Base-by-base conservation (phyloP, 148 eudicot genomes). In the Cornus kousa region DNA sequence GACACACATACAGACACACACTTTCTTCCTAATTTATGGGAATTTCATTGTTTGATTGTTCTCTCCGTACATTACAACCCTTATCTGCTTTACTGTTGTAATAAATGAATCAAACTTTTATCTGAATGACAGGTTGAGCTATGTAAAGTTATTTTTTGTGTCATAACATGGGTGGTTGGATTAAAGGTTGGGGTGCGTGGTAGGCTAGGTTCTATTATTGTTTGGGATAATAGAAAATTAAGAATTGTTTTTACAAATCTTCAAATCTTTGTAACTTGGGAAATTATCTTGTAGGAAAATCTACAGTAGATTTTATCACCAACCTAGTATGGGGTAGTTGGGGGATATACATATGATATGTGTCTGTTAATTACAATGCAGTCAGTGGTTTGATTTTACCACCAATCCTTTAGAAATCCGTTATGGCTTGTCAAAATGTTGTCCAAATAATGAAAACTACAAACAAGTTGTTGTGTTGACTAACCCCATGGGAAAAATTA, bases 51-150 rank as follows among this genome's bases (percentile, higher is more conserved):
- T 33, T 43, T 72, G 59, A 48, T 72, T 72, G 74, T 50, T 50
- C 59, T 72, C 60, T 72, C 62, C 28, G 35, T 48, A 72, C 74
- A 43, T 72, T 22, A 72, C 74, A 43, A 46, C 3, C 37, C 74
- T 46, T 9, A 22, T 72, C 9, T 72, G 22, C 16, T 50, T n/a
- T 46, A 72, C 74, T 20, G 35, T 28, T 72, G 62, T 50, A 55
- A 57, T 13, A 57, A 57, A 70, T 16, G 48, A 57, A 74, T 43
- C 8, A 43, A 43, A 6, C 48, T 43, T 43, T 39, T 43, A 43
- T 43, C 48, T 43, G 5, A 35, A 35, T 35, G 37, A 4, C 37
- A 35, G 37, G 37, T 35, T 35, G 48, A 43, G 48, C 6, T 43
- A 43, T 39, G 7, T 39, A 39, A 39, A 39, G 7, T 4, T 39